A percentile compares a stretch with the other conserved stretches of the same genome.
These are phyloP conservation scores for Mimosa pudica DNA, from an alignment of 306 rosid genomes.

Conservation along the genomic window DNA sequence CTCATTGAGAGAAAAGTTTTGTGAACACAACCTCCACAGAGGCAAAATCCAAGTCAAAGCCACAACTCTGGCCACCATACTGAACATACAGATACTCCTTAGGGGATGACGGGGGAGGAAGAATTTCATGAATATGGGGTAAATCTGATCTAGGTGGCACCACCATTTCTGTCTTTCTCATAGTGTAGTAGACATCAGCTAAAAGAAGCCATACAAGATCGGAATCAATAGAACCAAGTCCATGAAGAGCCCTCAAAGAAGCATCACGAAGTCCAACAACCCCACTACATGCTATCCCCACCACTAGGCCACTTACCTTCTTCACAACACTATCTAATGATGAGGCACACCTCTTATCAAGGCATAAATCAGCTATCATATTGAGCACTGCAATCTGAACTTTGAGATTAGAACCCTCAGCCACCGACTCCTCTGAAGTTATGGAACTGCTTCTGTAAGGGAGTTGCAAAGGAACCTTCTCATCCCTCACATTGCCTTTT, in stretches of 20 bases:
- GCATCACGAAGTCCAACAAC: constrained; percentile 74
- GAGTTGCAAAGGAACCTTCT: constrained; percentile 63
- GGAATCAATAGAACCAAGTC: constrained; percentile 79
- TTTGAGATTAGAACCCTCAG: constrained; percentile 76
- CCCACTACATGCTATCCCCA: constrained; percentile 88
- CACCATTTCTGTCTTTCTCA: constrained; percentile 45
- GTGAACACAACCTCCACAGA: constrained; percentile 67
- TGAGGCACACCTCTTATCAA: constrained; percentile 56
- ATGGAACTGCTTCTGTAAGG: constrained; percentile 67
- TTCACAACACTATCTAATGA: constrained; percentile 77
- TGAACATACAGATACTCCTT: constrained; percentile 67
- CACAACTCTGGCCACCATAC: constrained; percentile 78
- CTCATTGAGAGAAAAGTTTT: constrained; percentile 49
- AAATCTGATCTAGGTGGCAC: constrained; percentile 57
- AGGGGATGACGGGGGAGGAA: constrained; percentile 63
- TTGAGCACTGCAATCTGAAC: constrained; percentile 85
- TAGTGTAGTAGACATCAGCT: constrained; percentile 77
- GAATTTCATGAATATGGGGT: constrained; percentile 55
- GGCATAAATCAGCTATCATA: constrained; percentile 80
- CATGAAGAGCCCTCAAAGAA: constrained; percentile 72
- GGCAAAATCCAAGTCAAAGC: constrained; percentile 67
- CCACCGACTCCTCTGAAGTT: constrained; percentile 58
- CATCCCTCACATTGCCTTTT: constrained; percentile 52
- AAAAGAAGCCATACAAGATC: constrained; percentile 97
- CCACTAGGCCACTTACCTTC: constrained; percentile 74